Conservation (phyloP, 2,329 filamentous ascomycete species). For the Botrytis fabae region DNA sequence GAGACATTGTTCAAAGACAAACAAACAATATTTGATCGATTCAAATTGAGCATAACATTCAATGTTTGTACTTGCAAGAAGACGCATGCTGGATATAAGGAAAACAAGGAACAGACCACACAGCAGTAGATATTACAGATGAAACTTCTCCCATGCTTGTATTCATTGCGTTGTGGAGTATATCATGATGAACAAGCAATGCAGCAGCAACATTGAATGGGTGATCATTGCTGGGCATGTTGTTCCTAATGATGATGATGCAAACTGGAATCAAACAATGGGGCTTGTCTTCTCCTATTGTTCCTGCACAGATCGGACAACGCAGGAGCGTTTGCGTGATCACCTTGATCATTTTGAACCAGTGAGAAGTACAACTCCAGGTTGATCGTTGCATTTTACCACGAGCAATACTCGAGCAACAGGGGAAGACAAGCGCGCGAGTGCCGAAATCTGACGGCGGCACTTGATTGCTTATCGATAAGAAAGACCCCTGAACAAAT, state of each 20-base stretch:
- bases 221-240: background rate
- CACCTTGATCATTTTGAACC: background rate
- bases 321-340: background rate
- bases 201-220: too few relatives aligned
- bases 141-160: accelerated
- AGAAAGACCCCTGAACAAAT: background rate
- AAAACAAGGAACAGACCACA: background rate
- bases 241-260: background rate
- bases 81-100: background rate
- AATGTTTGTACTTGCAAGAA: background rate
- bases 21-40: background rate
- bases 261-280: background rate
- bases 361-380: background rate
- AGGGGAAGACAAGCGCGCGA: background rate
- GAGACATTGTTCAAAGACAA: background rate
- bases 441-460: background rate
- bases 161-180: background rate
- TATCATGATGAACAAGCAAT: background rate
- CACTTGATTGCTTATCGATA: constrained; percentile 16
- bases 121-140: background rate
- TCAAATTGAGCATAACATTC: background rate
- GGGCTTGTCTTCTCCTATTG: background rate
- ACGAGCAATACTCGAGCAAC: background rate
- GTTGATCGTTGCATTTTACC: background rate
- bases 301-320: background rate